A percentile compares a stretch with the other conserved stretches of the same genome.
Conservation (phyloP, 108 stramenopile genomes). For the Mediolabrus comicus region DNA sequence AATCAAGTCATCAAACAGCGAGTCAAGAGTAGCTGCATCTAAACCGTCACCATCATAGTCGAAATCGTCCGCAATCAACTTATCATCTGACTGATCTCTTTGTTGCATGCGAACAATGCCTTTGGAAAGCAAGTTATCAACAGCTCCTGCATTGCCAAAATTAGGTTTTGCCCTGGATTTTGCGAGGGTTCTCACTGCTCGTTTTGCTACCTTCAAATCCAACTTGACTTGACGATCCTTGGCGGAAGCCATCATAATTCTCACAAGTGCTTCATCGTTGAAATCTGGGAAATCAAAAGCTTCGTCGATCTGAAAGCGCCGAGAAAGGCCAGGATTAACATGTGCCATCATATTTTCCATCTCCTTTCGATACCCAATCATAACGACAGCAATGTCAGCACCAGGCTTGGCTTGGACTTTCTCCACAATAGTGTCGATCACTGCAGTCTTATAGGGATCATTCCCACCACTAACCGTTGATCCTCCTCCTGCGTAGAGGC, state of each 20-base stretch:
- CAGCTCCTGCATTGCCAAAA: conserved; percentile 78
- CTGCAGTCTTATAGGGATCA: conserved; percentile 55
- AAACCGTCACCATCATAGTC: conserved; percentile 23
- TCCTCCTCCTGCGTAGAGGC: not conserved
- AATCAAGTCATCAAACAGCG: conserved; percentile 19
- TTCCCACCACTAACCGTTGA: conserved; percentile 25
- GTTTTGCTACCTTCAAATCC: conserved; percentile 24
- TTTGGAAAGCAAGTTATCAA: conserved; percentile 48
- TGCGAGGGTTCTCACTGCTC: conserved; percentile 26
- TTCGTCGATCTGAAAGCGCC: conserved; percentile 63
- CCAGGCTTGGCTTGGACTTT: conserved; percentile 66
- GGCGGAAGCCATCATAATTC: conserved; percentile 35
- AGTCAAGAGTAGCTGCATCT: conserved; percentile 2
- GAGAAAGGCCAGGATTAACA: conserved; percentile 67
- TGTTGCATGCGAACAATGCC: conserved; percentile 7
- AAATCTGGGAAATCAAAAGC: conserved; percentile 80
- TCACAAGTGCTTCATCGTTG: conserved; percentile 51
- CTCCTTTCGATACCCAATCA: conserved; percentile 69
- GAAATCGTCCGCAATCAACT: conserved; percentile 25
- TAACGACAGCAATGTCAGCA: conserved; percentile 74
- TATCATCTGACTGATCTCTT: conserved; percentile 18
- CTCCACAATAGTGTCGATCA: conserved; percentile 72
- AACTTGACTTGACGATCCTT: conserved; percentile 12
- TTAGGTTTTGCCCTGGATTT: conserved; percentile 29
- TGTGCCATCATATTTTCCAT: conserved; percentile 63